Base-by-base conservation (phyloP, 208 protist genomes). In the Endotrypanum monterogeii region DNA sequence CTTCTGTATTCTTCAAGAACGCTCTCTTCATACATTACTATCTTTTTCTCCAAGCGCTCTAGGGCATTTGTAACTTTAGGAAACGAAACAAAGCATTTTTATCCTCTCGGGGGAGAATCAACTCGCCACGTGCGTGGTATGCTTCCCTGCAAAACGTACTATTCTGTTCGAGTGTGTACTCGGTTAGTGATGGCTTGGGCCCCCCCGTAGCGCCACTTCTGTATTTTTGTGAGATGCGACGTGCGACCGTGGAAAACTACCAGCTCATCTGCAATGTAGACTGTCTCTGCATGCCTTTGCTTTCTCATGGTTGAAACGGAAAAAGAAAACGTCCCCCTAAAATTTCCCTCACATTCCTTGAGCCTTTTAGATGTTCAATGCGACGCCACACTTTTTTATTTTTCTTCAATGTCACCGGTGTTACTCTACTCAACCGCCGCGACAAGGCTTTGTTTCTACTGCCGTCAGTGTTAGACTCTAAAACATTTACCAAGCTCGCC, bases 381-480 rank as follows among this genome's bases (percentile, higher is more conserved):
- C 67, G 67, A 56, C 30, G 8, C 32, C 52, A 51, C 67, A 20
- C 35, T 44, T 12, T n/a, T 44, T 12, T 32, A 32, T 61, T 25
- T 37, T 71, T 32, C 52, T 46, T 61, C 30, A 6, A 56, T 51
- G 56, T 35, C 28, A 60, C 48, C 58, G 7, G 46, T 48, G 35
- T 65, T 70, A 35, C 52, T 56, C 52, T 60, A n/a, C 50, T 11
- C 23, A 57, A 20, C 18, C 51, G 7, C 68, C 62, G 67, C 60
- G 35, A 56, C 8, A 54, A 28, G 1, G 46, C 87, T 32, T 74
- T 96, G 63, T 97, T 94, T 79, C 67, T 79, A 32, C 41, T 97
- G 11, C 89, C 90, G 28, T 97, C 87, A 8, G 76, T 97, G 23
- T 89, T 95, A 80, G 91, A 96, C 71, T 83, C 83, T 32, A 73